Base-by-base conservation (phyloP, 257 asterid genomes). In the Solanum lignicaule region DNA sequence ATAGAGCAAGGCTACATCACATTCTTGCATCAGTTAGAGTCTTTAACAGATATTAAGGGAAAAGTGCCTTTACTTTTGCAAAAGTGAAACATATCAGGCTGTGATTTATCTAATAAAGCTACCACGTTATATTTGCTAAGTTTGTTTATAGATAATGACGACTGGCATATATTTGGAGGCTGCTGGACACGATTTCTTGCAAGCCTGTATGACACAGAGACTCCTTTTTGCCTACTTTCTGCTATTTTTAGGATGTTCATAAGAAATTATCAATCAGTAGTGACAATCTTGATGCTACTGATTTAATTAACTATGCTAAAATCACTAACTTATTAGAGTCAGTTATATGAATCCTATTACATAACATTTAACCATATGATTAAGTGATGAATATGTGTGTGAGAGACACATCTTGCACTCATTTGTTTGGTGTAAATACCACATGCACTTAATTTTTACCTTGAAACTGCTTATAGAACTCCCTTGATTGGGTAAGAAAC, bases 101-200 rank as follows among this genome's bases (percentile, higher is more conserved):
- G 76, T 85, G 87, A 87, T 65, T 83, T 48, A 55, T n/a, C 69
- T 87, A 1, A 72, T 74, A 88, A 87, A 87, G 90, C 62, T 5
- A 52, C 36, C 91, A 89, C 88, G 92, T 89, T 90, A 86, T 82
- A 87, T 89, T 86, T 43, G 88, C 87, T 87, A 55, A 87, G 88
- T 85, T 90, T 41, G 87, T 88, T 86, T 20, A 46, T 69, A 88
- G 85, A 85, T 65, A 84, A 85, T 87, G 92, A 92, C 93, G 87
- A 87, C 23, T 73, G 29, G 83, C 86, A 62, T 62, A n/a, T 35
- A 74, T 46, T 83, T 88, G 83, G 85, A 85, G 78, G 88, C 81
- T 68, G 84, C 20, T 32, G 83, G 41, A 79, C 92, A 90, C 86
- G 89, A 68, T 90, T 83, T 90, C 66, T 87, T 82, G 72, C 90